phyloP scores from a whole-genome alignment of 148 eudicot genomes.

The Limonium bicolor region DNA sequence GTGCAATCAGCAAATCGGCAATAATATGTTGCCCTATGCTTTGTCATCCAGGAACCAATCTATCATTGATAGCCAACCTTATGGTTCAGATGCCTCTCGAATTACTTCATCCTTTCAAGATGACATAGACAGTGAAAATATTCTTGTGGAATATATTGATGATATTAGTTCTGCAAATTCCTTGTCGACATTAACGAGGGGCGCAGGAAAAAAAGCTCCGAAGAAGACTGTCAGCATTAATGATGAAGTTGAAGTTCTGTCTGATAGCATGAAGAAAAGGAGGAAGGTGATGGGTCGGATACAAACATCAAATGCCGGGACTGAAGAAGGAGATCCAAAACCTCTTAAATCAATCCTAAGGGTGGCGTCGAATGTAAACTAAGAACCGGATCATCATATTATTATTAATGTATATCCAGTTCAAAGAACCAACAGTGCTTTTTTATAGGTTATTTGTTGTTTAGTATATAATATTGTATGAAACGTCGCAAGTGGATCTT shows the following conservation, averaged over 20 bases:
- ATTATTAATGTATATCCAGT: too few relatives aligned
- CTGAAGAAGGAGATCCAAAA: conserved; percentile 11
- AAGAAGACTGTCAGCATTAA: conserved; percentile 43
- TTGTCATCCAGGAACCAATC: not conserved
- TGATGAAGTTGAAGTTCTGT: conserved; percentile 27
- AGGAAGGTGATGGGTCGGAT: conserved; percentile 10
- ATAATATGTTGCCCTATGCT: not conserved
- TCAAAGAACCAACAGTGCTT: too few relatives aligned
- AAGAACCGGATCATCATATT: too few relatives aligned
- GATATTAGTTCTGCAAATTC: not conserved
- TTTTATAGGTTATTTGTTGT: too few relatives aligned
- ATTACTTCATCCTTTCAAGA: conserved; percentile 7
- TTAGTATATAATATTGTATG: too few relatives aligned
- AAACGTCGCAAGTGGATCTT: too few relatives aligned
- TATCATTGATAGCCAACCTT: not conserved
- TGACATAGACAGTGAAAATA: conserved; percentile 5
- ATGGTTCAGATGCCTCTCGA: not conserved
- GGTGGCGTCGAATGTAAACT: conserved; percentile 22
- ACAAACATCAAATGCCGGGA: not conserved
- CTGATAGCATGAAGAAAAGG: conserved; percentile 15
- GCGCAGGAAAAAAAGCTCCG: conserved; percentile 5
- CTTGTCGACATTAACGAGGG: not conserved
- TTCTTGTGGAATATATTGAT: not conserved
- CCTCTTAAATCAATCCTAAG: conserved; percentile 43
- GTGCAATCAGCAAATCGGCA: too few relatives aligned